Conservation (phyloP, 1,284 basidiomycete genomes). For the Trichosporon faecale region DNA sequence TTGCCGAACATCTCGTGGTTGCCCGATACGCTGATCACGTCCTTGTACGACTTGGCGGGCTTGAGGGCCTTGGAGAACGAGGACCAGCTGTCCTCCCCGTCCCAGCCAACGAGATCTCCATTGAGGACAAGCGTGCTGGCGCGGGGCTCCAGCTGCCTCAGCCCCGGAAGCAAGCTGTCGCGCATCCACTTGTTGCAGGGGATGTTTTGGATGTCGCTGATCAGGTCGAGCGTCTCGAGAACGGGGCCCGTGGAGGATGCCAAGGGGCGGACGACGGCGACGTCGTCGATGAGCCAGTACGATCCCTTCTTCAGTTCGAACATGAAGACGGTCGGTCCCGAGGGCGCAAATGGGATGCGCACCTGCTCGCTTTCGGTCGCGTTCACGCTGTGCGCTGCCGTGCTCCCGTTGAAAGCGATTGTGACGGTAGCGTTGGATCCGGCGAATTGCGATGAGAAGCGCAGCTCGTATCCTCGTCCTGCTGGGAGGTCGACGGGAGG, state of each 20-base stretch:
- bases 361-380: neutral
- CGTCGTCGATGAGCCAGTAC: slow-evolving; percentile 15
- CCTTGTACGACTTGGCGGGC: neutral
- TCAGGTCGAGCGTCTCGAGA: slow-evolving; percentile 13
- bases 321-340: neutral
- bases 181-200: slow-evolving; percentile 6
- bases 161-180: slow-evolving; percentile 3
- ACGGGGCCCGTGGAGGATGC: neutral
- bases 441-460: slow-evolving; percentile 8
- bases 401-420: neutral
- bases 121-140: slow-evolving; percentile 9
- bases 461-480: neutral
- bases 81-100: neutral
- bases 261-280: slow-evolving; percentile 10
- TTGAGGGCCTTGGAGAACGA: slow-evolving; percentile 2
- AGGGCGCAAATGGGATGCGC: neutral
- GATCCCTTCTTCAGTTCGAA: neutral
- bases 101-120: slow-evolving; percentile 9
- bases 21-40: neutral
- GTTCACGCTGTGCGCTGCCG: neutral
- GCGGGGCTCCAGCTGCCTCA: neutral
- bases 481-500: neutral
- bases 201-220: slow-evolving; percentile 15
- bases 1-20: slow-evolving; percentile 14
- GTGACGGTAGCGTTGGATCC: neutral